Percentiles rank a stretch among this genome's conserved stretches.
Evolutionary conservation across 768 basidiomycete genomes (phyloP).

Genomic region (Obba rivulosa): DNA sequence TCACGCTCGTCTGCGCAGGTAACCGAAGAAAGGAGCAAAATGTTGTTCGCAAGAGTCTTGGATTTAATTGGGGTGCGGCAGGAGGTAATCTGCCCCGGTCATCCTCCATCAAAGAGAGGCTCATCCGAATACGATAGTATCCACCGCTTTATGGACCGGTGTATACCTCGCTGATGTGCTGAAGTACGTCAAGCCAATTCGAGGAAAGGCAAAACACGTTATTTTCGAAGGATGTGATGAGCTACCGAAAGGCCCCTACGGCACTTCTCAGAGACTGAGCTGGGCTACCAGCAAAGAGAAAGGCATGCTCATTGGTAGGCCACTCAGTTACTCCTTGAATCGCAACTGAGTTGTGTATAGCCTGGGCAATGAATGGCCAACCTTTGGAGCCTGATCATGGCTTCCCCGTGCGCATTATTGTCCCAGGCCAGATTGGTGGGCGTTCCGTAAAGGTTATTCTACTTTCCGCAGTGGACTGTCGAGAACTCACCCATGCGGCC

Average conservation of each 20-base stretch:
- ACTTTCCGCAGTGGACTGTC: neutral
- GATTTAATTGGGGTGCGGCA: conserved; percentile 51
- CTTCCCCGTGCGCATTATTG: conserved; percentile 56
- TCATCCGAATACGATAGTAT: conserved; percentile 27
- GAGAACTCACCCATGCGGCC: neutral
- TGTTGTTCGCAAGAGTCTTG: conserved; percentile 47
- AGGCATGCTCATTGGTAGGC: conserved; percentile 44
- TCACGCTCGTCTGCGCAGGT: conserved; percentile 61
- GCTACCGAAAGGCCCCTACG: conserved; percentile 57
- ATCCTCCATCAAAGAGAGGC: no score
- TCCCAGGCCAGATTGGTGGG: conserved; percentile 62
- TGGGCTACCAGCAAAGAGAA: conserved; percentile 40
- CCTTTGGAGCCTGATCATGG: conserved; percentile 61
- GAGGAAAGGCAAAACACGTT: conserved; percentile 39
- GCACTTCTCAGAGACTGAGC: conserved; percentile 42
- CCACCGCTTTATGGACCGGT: conserved; percentile 56
- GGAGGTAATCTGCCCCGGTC: no score
- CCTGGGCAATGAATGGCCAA: conserved; percentile 58
- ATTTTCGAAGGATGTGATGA: conserved; percentile 55
- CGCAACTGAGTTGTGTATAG: conserved; percentile 12
- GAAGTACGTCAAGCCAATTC: conserved; percentile 35
- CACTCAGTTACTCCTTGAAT: neutral
- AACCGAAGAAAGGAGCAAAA: conserved; percentile 67
- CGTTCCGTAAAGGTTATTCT: conserved; percentile 36
- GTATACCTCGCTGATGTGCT: conserved; percentile 53